Evolutionary conservation across 805 yeast species (phyloP), one percentile per base, ranked within the genome.

Genomic region (Kuraishia piskuri): DNA sequence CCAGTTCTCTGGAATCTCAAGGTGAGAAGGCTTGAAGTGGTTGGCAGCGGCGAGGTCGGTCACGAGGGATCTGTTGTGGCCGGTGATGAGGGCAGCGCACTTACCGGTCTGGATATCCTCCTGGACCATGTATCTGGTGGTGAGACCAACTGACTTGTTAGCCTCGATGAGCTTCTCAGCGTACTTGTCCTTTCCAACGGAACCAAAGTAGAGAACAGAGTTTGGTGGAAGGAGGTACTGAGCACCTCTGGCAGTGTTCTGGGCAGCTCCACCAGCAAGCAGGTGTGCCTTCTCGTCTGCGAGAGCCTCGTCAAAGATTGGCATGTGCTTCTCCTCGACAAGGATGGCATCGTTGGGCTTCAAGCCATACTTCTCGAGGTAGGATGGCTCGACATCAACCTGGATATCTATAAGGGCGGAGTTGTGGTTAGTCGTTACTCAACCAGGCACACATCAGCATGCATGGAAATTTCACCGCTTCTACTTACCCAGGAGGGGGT

Each of bases 211-310:
- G 52, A 86, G 86, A 54, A 94, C 98, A 31, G 92, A 83, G 61
- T 82, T 71, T 49, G 75, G 70, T 56, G 97, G 97, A 51, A 94
- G 79, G 54, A 90, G 71, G 74, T 89, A 92, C 68, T 92, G 97
- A 51, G 98, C 98, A 67, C 96, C 99, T 74, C 99, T 84, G 55
- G 98, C 97, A 59, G 98, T 83, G 78, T 94, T 94, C 76, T 94
- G 99, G 56, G 97, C 99, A 64, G 99, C 99, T 69, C 99, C 99
- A 62, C 99, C 99, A 57, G 99, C 99, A 61, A 92, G 82, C 57
- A 83, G 72, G 63, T 82, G 80, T 57, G 89, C 83, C 55, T 77
- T 80, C 40, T 78, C 74, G 67, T 73, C 74, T 40, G 75, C 69
- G 53, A 90, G 73, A 60, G 88, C 79, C 70, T 94, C 98, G 55